Conservation (phyloP, 2,329 filamentous ascomycete genomes). For the Bipolaris oryzae region DNA sequence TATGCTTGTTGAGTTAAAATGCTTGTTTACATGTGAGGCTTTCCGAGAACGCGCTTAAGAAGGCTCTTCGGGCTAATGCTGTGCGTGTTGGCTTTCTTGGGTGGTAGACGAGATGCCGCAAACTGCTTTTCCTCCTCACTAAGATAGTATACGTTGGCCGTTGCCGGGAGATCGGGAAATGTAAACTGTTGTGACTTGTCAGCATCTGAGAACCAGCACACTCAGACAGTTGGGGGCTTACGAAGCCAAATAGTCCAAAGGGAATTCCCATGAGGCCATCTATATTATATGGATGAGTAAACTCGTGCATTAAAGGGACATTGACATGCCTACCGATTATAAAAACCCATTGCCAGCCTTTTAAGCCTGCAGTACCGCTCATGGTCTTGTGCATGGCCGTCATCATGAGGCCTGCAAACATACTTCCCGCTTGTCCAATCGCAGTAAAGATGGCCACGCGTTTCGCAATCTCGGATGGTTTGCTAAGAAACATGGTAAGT, state of each 20-base stretch:
- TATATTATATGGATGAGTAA: slow-evolving; percentile 6
- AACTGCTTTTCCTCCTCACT: slow-evolving; percentile 25
- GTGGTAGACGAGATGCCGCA: slow-evolving; percentile 28
- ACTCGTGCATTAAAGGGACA: too few species aligned
- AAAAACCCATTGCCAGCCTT: slow-evolving; percentile 37
- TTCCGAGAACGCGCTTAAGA: slow-evolving; percentile 20
- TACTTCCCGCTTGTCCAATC: slow-evolving; percentile 30
- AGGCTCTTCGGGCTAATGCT: slow-evolving; percentile 27
- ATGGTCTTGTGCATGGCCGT: slow-evolving; percentile 33
- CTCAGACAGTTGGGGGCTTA: slow-evolving; percentile 4
- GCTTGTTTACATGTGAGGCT: slow-evolving; percentile 21
- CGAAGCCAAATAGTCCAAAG: slow-evolving; percentile 29
- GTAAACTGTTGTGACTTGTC: slow-evolving; percentile 13
- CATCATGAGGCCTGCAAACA: slow-evolving; percentile 39
- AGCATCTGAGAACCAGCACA: neutral
- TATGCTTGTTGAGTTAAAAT: neutral
- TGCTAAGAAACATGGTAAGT: slow-evolving; percentile 15
- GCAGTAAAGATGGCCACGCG: slow-evolving; percentile 34
- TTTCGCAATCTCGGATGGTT: slow-evolving; percentile 33
- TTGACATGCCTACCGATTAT: slow-evolving; percentile 21
- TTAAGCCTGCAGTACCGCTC: slow-evolving; percentile 23
- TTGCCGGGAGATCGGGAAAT: slow-evolving; percentile 33
- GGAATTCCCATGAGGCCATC: slow-evolving; percentile 34
- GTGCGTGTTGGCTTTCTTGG: slow-evolving; percentile 26
- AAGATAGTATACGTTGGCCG: slow-evolving; percentile 17